Conservation (phyloP, 768 basidiomycete species). For the Roridomyces roridus region DNA sequence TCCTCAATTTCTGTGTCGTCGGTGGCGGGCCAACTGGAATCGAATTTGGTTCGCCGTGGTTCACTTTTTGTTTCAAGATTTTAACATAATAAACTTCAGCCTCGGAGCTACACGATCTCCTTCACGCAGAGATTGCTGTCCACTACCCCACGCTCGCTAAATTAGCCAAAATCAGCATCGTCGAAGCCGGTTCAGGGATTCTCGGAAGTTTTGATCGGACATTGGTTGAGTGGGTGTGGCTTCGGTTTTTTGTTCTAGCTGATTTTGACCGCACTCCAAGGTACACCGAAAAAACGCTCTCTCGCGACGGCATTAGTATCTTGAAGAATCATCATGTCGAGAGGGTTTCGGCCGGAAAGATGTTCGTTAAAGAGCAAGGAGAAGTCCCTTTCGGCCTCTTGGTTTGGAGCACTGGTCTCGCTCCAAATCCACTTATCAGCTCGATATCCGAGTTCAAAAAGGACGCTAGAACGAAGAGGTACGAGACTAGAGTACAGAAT, state of each 20-base stretch:
- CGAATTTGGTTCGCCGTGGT: conserved; percentile 56
- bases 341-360: conserved; percentile 65
- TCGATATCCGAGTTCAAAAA: conserved; percentile 66
- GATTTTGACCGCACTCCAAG: conserved; percentile 39
- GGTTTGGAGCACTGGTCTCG: conserved; percentile 88
- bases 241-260: background rate
- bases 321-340: conserved; percentile 78
- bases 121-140: conserved; percentile 65
- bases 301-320: conserved; percentile 76
- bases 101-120: conserved; percentile 81
- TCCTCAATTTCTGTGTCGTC: conserved; percentile 88
- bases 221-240: conserved; percentile 56
- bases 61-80: no score
- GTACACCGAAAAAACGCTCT: conserved; percentile 73
- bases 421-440: conserved; percentile 80
- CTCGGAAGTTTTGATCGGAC: conserved; percentile 76
- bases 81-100: conserved; percentile 27
- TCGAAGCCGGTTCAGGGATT: conserved; percentile 83
- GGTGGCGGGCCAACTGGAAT: conserved; percentile 84
- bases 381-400: conserved; percentile 84
- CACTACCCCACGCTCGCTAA: conserved; percentile 70
- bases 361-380: conserved; percentile 75
- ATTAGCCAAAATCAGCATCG: conserved; percentile 75
- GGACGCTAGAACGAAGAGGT: conserved; percentile 64
- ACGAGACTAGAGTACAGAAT: conserved; percentile 9